Conservation (phyloP, 2,329 filamentous ascomycete species). For the Diplocarpon mali region DNA sequence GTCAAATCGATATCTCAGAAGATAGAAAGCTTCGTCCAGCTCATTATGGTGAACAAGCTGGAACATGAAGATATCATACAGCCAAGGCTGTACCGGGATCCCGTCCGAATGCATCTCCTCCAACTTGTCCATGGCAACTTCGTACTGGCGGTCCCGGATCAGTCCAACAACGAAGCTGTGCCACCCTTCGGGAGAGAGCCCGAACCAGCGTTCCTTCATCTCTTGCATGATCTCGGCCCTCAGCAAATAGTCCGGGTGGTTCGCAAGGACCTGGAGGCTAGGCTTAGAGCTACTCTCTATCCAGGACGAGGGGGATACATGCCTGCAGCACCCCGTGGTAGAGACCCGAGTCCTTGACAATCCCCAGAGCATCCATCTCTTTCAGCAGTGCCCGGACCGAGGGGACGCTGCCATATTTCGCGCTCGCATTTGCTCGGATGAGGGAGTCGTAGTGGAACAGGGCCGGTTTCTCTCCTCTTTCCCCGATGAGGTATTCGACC, state of each 20-base stretch:
- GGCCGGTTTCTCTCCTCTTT: slow-evolving; percentile 44
- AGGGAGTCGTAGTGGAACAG: slow-evolving; percentile 60
- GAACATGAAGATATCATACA: slow-evolving; percentile 69
- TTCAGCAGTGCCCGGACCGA: slow-evolving; percentile 52
- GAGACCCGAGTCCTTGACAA: slow-evolving; percentile 53
- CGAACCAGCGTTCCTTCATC: slow-evolving; percentile 65
- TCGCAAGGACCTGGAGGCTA: slow-evolving; percentile 47
- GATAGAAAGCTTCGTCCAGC: slow-evolving; percentile 61
- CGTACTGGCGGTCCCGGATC: slow-evolving; percentile 71
- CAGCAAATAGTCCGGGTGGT: slow-evolving; percentile 78
- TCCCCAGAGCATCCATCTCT: slow-evolving; percentile 54
- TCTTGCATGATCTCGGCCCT: slow-evolving; percentile 59
- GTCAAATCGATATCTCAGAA: slow-evolving; percentile 50
- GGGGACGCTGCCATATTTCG: slow-evolving; percentile 51
- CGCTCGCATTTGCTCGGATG: slow-evolving; percentile 59
- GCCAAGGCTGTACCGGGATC: slow-evolving; percentile 53
- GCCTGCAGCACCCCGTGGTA: slow-evolving; percentile 65
- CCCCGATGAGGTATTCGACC: slow-evolving; percentile 46
- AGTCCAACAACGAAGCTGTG: slow-evolving; percentile 62
- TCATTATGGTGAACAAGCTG: slow-evolving; percentile 61
- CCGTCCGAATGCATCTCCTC: slow-evolving; percentile 51
- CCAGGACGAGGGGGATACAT: slow-evolving; percentile 14
- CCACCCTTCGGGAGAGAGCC: slow-evolving; percentile 47
- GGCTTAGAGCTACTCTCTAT: background rate
- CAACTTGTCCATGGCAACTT: slow-evolving; percentile 63